Evolutionary conservation across 345 rosid genomes (phyloP), one percentile per base, ranked within the genome.

Genomic region (Moringa oleifera): DNA sequence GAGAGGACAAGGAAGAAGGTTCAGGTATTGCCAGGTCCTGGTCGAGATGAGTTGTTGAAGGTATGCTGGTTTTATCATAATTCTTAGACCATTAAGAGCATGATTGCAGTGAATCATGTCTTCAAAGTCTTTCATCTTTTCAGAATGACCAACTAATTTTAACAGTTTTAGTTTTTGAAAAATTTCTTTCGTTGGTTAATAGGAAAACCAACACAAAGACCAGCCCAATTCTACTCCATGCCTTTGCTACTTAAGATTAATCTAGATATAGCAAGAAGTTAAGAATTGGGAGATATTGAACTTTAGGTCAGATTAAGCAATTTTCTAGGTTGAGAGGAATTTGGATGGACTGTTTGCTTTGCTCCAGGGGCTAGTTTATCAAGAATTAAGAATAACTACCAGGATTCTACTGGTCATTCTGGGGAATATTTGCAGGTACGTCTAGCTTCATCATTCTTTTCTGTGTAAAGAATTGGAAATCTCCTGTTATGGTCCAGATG

Each of bases 1-100:
- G 97, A 94, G 71, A 85, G 99, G 67, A 94, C 99, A 2, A 83
- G 86, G 75, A 71, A 75, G 77, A 94, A 90, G 55, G 51, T 94
- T 73, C 86, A 82, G 78, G 92, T 94, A 59, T 73, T 94, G 79
- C 64, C 81, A 10, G 97, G 99, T 52, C 74, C 70, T 13, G 97
- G 99, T 23, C 76, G 75, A 61, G 92, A 94, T 61, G 99, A 94
- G 65, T 75, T 94, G 55, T 68, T 88, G 69, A 83, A 90, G 96
- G 97, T 85, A 76, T 59, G 57, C 23, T 22, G 31, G 20, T 58
- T 57, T 59, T 45, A 64, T 54, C 62, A 23, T 53, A 37, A 18
- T 57, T 55, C 6, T 28, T 57, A 9, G 23, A 13, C 31, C 36
- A 55, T 58, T 54, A 25, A 61, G 15, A 54, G 45, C 62, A 23